These are phyloP conservation scores for Microcos paniculata DNA, from an alignment of 345 rosid genomes.

Conservation along the genomic window DNA sequence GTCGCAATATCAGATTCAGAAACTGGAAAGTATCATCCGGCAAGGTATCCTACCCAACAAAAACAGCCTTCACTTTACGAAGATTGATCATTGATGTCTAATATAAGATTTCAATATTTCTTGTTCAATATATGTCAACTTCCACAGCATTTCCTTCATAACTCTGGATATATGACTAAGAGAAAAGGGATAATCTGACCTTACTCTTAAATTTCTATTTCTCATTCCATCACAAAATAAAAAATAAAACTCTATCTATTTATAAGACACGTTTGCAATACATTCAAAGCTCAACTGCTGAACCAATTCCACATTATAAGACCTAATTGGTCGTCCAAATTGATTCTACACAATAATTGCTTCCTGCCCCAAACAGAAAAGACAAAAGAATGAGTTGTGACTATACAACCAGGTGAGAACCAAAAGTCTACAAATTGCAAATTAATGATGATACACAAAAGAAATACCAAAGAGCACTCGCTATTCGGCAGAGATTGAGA, in stretches of 20 bases:
- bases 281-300: not conserved
- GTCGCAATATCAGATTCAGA: no score
- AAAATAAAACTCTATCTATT: no score
- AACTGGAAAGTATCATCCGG: not conserved
- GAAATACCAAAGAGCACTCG: not conserved
- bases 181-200: no score
- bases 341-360: not conserved
- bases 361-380: not conserved
- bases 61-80: not conserved
- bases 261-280: no score
- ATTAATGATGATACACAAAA: not conserved
- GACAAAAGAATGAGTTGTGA: not conserved
- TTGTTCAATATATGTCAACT: not conserved
- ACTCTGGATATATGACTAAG: no score
- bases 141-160: no score
- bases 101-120: not conserved
- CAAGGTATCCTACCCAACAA: not conserved
- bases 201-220: no score
- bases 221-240: no score
- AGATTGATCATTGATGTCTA: no score
- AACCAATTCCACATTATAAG: not conserved
- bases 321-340: not conserved
- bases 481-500: not conserved
- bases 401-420: not conserved
- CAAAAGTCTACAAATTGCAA: not conserved